Base-by-base conservation (phyloP, 164 flowering plant genomes). In the Vitis riparia region DNA sequence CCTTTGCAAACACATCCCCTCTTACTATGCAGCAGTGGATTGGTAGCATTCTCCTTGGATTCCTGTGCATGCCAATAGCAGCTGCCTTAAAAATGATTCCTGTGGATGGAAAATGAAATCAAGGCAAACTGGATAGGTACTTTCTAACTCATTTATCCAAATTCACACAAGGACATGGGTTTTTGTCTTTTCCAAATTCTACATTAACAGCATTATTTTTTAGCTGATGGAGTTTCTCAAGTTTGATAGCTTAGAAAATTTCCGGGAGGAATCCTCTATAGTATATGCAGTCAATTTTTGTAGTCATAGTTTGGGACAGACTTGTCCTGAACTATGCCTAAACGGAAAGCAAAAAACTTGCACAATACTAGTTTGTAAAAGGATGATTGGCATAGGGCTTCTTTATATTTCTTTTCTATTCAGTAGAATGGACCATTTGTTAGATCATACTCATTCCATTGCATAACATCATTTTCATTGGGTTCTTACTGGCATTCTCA, bases 31-130 rank as follows among this genome's bases (percentile, higher is more conserved):
- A 58, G 17, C 97, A 91, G 74, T 94, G 98, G 98, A 76, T 88
- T 47, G 79, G 86, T 0, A 82, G 91, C 66, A 55, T 94, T 29
- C 59, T 85, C 51, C 61, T 94, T 49, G 98, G 98, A 59, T 88
- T 94, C 78, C 85, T 94, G 0, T 86, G 97, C 63, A 94, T 94
- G 98, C 97, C 97, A 7, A 79, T 94, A 75, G 91, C 97, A 51
- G 98, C 94, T 55, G 84, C 82, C 19, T n/a, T 94, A 27, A 93
- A 91, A 87, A 81, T 90, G 96, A 82, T 91, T 55, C 94, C 92
- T 1, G 91, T 91, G 2, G 85, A 84, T 64, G 84, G 81, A 55
- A 66, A 15, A 56, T 82, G 78, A 85, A 48, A 13, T n/a, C 67
- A 50, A 2, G 29, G 27, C 49, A 57, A 49, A 9, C 11, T 11